A percentile compares a stretch with the other conserved stretches of the same genome.
Evolutionary conservation across 164 flowering plant species (phyloP).

Genomic region (Sextonia rubra): DNA sequence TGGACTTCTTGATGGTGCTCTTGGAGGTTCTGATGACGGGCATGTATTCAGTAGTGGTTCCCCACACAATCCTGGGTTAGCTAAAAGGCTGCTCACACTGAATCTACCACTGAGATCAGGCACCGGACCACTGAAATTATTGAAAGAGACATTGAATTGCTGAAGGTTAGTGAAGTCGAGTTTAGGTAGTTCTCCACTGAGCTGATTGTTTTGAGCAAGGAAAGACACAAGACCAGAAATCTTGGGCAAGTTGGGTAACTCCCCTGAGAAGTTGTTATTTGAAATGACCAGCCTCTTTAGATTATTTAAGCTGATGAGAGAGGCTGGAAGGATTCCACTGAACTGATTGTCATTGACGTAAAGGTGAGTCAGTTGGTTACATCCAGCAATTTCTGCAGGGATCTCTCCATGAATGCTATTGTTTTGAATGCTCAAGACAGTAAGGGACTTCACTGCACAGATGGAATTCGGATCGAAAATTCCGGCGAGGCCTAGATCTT

Average conservation of each 20-base stretch:
- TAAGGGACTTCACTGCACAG: conserved; percentile 31
- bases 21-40: conserved; percentile 12
- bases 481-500: conserved; percentile 28
- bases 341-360: conserved; percentile 29
- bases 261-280: conserved; percentile 37
- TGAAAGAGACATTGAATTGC: conserved; percentile 43
- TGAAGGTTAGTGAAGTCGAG: conserved; percentile 41
- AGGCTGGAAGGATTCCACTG: conserved; percentile 34
- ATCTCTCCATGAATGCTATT: conserved; percentile 36
- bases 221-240: conserved; percentile 39
- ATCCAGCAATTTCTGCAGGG: conserved; percentile 29
- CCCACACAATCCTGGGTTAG: conserved; percentile 53
- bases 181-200: conserved; percentile 39
- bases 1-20: conserved; percentile 8
- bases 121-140: conserved; percentile 42
- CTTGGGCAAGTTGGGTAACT: conserved; percentile 38
- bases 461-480: conserved; percentile 25
- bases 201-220: conserved; percentile 40
- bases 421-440: conserved; percentile 30
- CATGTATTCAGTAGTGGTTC: conserved; percentile 32
- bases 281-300: conserved; percentile 39
- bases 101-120: conserved; percentile 30
- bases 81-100: conserved; percentile 18
- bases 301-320: conserved; percentile 30
- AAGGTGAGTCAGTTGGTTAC: conserved; percentile 41